Percentiles rank a stretch among this genome's conserved stretches.
Conservation (phyloP, 148 eudicot genomes). For the Drosera capensis region DNA sequence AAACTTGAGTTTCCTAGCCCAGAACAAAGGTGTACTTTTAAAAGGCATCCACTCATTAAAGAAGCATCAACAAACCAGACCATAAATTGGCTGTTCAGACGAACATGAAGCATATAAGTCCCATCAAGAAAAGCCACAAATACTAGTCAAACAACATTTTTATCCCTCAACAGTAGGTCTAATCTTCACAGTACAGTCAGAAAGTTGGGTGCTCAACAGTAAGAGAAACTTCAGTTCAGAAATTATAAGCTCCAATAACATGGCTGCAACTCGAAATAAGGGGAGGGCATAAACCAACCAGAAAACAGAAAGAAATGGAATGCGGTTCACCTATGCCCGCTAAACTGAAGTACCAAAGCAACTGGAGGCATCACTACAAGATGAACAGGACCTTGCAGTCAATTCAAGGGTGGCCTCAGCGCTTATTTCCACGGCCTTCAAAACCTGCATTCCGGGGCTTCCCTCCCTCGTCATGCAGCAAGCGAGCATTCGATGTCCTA, state of each 20-base stretch:
- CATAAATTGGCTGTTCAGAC: no score
- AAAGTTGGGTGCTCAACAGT: conserved; percentile 39
- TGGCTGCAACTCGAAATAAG: conserved; percentile 59
- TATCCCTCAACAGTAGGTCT: no score
- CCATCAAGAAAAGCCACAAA: no score
- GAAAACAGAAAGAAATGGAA: conserved; percentile 28
- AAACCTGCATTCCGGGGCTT: conserved; percentile 32
- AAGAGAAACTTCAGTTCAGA: conserved; percentile 39
- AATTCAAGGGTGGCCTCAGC: conserved; percentile 15
- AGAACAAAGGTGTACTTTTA: no score
- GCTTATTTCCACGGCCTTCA: conserved; percentile 42
- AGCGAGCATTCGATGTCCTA: conserved; percentile 44
- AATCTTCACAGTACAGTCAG: no score
- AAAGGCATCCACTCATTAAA: no score
- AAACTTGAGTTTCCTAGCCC: no score
- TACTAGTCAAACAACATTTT: no score
- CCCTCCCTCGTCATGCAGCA: conserved; percentile 34
- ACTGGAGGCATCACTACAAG: conserved; percentile 8
- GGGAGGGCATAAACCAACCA: conserved; percentile 54
- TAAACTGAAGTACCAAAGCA: conserved; percentile 22
- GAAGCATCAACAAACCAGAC: no score
- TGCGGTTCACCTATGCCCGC: conserved; percentile 36
- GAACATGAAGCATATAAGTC: no score
- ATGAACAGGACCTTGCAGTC: conserved; percentile 8
- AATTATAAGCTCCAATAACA: conserved; percentile 37